These are phyloP conservation scores for Lactarius sp. DNA, from an alignment of 768 basidiomycete species.

Conservation along the genomic window DNA sequence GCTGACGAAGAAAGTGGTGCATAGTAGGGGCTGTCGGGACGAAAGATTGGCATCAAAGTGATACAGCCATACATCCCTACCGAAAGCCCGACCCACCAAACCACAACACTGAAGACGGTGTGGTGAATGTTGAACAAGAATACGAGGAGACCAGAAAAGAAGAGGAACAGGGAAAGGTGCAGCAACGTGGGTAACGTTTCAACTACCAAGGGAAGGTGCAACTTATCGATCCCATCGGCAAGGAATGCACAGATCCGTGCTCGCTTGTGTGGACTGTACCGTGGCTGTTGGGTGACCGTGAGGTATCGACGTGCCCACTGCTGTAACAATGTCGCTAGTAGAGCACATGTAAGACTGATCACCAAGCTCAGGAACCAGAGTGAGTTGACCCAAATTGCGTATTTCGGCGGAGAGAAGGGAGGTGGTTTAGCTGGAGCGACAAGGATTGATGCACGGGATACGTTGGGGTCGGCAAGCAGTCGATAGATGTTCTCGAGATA, in stretches of 20 bases:
- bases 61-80: neutral
- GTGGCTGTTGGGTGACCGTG: neutral
- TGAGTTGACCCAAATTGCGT: constrained; percentile 2
- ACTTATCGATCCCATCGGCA: neutral
- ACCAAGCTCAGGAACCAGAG: constrained; percentile 3
- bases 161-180: constrained; percentile 6
- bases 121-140: constrained; percentile 1
- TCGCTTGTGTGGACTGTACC: neutral
- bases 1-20: neutral
- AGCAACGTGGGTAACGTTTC: neutral
- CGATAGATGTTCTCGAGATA: neutral
- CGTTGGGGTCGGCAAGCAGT: neutral
- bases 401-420: neutral
- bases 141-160: constrained; percentile 1
- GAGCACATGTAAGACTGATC: neutral
- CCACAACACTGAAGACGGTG: neutral
- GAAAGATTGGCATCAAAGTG: neutral
- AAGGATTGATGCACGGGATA: neutral
- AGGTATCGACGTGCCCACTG: constrained; percentile 5
- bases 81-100: neutral
- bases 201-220: neutral
- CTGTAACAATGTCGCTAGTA: neutral
- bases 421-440: neutral
- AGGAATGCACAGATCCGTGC: neutral
- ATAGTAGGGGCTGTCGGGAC: neutral